Conservation (phyloP, 208 protist genomes). For the Trypanosoma caninum region DNA sequence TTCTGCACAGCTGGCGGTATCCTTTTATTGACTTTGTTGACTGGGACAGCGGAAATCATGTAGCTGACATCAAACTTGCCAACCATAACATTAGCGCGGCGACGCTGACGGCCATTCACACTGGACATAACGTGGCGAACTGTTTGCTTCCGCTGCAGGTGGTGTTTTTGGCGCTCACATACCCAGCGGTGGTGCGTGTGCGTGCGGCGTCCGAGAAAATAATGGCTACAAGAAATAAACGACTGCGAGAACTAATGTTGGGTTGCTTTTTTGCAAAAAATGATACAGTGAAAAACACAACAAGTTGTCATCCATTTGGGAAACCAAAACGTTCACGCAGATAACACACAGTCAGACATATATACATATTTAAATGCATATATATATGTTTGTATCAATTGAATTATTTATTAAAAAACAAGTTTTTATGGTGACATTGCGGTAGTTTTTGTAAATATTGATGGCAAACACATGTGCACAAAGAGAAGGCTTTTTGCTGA, state of each 20-base stretch:
- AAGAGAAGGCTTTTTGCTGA: too few species aligned
- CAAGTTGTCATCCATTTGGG: slow-evolving; percentile 18
- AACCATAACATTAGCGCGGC: slow-evolving; percentile 39
- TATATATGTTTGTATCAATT: background rate
- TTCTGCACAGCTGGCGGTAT: slow-evolving; percentile 36
- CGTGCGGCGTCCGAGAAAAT: background rate
- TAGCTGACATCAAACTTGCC: slow-evolving; percentile 33
- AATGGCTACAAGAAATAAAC: too few species aligned
- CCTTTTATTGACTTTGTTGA: slow-evolving; percentile 51
- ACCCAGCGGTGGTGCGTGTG: slow-evolving; percentile 27
- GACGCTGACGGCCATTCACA: slow-evolving; percentile 61
- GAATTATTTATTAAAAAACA: background rate
- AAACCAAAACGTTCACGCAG: slow-evolving; percentile 8
- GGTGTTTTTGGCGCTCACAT: slow-evolving; percentile 41
- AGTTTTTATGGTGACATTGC: too few species aligned
- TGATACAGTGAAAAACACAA: background rate
- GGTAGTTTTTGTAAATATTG: too few species aligned
- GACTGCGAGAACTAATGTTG: too few species aligned
- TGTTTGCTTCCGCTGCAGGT: slow-evolving; percentile 62
- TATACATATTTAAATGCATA: background rate
- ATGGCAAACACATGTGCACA: too few species aligned
- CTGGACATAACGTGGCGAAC: slow-evolving; percentile 60
- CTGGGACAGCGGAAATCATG: slow-evolving; percentile 43
- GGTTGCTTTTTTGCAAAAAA: background rate
- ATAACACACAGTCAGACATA: too few species aligned